Conservation (phyloP, 1,284 basidiomycete genomes). For the Marasmius fiardii region DNA sequence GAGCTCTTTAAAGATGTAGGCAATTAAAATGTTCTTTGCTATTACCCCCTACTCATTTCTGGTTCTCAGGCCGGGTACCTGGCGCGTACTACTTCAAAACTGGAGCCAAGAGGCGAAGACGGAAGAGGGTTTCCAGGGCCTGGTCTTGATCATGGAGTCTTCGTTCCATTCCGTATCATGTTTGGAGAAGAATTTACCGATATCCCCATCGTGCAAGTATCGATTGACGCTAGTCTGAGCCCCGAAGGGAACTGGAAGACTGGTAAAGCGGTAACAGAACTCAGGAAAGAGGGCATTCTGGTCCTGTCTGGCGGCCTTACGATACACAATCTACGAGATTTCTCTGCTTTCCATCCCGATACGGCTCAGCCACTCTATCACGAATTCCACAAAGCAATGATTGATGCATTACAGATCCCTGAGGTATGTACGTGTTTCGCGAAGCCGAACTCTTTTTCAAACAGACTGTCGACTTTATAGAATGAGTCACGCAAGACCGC, state of each 20-base stretch:
- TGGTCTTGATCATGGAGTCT: slow-evolving; percentile 69
- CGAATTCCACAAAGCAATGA: slow-evolving; percentile 57
- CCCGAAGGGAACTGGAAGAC: slow-evolving; percentile 63
- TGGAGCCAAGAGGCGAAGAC: slow-evolving; percentile 61
- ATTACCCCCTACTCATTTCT: not conserved
- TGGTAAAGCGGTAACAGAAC: slow-evolving; percentile 56
- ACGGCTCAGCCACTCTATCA: slow-evolving; percentile 46
- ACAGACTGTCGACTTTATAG: slow-evolving; percentile 21
- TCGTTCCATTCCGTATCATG: slow-evolving; percentile 76
- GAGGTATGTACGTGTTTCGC: slow-evolving; percentile 38
- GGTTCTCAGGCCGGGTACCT: slow-evolving; percentile 49
- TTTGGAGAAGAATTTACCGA: slow-evolving; percentile 60
- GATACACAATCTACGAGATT: slow-evolving; percentile 65
- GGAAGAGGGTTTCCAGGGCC: slow-evolving; percentile 65
- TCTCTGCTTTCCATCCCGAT: slow-evolving; percentile 46
- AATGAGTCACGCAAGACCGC: slow-evolving; percentile 37
- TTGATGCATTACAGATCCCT: slow-evolving; percentile 46
- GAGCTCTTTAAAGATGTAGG: slow-evolving; percentile 54
- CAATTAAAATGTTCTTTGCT: not conserved
- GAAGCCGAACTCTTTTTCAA: slow-evolving; percentile 2
- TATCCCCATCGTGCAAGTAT: slow-evolving; percentile 68
- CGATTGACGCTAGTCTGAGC: slow-evolving; percentile 59
- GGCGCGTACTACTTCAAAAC: slow-evolving; percentile 46
- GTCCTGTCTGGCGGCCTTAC: slow-evolving; percentile 70
- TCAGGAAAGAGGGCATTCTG: slow-evolving; percentile 64